phyloP scores from a whole-genome alignment of 2,329 filamentous ascomycete genomes.

The Paecilomyces fulvus region DNA sequence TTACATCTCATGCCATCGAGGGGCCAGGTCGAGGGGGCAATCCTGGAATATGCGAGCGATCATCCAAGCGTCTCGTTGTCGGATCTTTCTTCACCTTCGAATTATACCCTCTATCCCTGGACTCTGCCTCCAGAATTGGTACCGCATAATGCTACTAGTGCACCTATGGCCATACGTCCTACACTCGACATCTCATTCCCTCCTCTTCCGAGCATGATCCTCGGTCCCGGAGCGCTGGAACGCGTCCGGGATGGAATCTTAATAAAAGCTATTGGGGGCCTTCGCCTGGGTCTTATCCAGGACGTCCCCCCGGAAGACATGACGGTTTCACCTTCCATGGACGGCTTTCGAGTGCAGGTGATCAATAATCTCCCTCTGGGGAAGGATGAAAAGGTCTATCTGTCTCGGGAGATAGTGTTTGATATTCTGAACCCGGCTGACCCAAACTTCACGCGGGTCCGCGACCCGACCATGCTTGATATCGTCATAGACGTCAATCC shows the following conservation, averaged over 20 bases:
- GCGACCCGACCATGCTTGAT: conserved; percentile 65
- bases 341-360: conserved; percentile 55
- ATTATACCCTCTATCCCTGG: conserved; percentile 88
- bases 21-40: conserved; percentile 49
- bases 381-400: conserved; percentile 76
- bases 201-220: conserved; percentile 41
- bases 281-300: conserved; percentile 45
- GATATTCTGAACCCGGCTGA: conserved; percentile 59
- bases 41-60: conserved; percentile 45
- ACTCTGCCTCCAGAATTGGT: conserved; percentile 71
- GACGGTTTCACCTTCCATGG: conserved; percentile 10
- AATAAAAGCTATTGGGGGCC: conserved; percentile 52
- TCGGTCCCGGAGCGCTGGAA: conserved; percentile 44
- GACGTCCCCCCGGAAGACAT: conserved; percentile 28
- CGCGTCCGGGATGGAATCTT: conserved; percentile 52
- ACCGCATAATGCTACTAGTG: conserved; percentile 68
- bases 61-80: conserved; percentile 49
- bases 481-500: conserved; percentile 55
- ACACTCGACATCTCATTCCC: conserved; percentile 65
- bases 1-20: conserved; percentile 63
- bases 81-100: conserved; percentile 54
- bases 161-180: conserved; percentile 59
- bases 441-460: conserved; percentile 71
- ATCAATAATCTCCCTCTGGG: conserved; percentile 76
- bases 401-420: conserved; percentile 66